Conservation (phyloP, 306 rosid species). For the Quercus gilva region DNA sequence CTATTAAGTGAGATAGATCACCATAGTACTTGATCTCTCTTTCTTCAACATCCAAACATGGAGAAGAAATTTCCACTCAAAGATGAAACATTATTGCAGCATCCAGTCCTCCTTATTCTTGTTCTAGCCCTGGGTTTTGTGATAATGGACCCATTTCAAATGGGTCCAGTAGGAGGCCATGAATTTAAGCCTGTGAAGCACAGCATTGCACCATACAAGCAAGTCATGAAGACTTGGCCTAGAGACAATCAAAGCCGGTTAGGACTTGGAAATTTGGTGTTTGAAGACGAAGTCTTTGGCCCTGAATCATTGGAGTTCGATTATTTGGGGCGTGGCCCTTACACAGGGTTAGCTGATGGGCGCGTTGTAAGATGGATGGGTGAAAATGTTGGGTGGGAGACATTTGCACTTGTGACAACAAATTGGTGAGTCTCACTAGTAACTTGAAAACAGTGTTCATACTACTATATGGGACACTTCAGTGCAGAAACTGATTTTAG, state of each 20-base stretch:
- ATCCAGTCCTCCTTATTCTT: slow-evolving; percentile 52
- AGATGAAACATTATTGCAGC: slow-evolving; percentile 71
- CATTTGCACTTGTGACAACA: slow-evolving; percentile 72
- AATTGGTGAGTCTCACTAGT: slow-evolving; percentile 49
- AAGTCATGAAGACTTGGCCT: slow-evolving; percentile 81
- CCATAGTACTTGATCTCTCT: not conserved
- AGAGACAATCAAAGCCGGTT: slow-evolving; percentile 70
- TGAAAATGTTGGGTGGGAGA: slow-evolving; percentile 76
- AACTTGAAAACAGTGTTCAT: not conserved
- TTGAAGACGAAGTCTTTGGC: slow-evolving; percentile 70
- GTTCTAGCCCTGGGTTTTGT: slow-evolving; percentile 59
- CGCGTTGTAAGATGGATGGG: slow-evolving; percentile 98
- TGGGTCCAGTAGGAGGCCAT: slow-evolving; percentile 68
- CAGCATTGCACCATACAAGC: slow-evolving; percentile 71
- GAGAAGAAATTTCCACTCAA: slow-evolving; percentile 58
- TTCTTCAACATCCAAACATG: slow-evolving; percentile 34
- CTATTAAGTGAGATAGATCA: not conserved
- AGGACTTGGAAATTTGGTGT: slow-evolving; percentile 61
- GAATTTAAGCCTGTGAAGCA: slow-evolving; percentile 78
- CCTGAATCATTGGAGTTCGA: slow-evolving; percentile 94
- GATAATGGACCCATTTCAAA: slow-evolving; percentile 80
- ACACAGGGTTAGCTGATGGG: slow-evolving; percentile 86
- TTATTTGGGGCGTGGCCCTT: slow-evolving; percentile 71
- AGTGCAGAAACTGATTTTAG: too few relatives aligned
- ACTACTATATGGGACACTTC: accelerated